Evolutionary conservation across 2,329 filamentous ascomycete species (phyloP), one percentile per base, ranked within the genome.

Genomic region (Phoma sp.): DNA sequence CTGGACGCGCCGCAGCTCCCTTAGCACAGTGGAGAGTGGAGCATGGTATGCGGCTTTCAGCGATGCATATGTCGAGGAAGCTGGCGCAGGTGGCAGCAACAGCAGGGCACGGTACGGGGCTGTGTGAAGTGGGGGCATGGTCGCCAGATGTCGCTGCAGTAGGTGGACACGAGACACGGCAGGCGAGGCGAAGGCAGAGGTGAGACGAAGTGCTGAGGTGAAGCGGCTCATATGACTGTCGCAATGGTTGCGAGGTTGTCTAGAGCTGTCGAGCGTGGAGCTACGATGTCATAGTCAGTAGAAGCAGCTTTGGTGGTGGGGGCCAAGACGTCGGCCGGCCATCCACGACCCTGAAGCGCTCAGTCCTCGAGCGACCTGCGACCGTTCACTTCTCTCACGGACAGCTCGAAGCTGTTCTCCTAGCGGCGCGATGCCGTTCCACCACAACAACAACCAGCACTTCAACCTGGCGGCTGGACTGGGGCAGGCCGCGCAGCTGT

Each of bases 401-500:
- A 49, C 41, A 46, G 52, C 52, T 46, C 43, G 47, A 46, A 43
- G 52, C 47, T 50, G 52, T 50, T 50, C 37, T 38, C 38, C 31
- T 35, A 13, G 51, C 56, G 60, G 59, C 65, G 67, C 60, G 47
- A 76, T 76, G 74, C 74, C 74, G 50, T 76, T 76, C 71, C 71
- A 73, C 54, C 64, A 73, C 59, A 57, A 48, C 48, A 51, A 43
- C 37, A 39, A 41, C 43, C 54, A 51, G 54, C 54, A 57, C 48
- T 57, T 48, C 48, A 57, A 43, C 29, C 54, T 57, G 33, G 76
- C 77, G 41, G 69, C 73, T 50, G 76, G 78, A 58, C 75, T 83
- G 60, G 79, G 76, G 59, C 76, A 78, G 46, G 76, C 78, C 27
- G 76, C 79, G 59, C 74, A 78, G 45, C 66, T 82, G 65, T 79